A percentile compares a stretch with the other conserved stretches of the same genome.
Conservation (phyloP, 2,329 filamentous ascomycete genomes). For the Penicillium sp. region DNA sequence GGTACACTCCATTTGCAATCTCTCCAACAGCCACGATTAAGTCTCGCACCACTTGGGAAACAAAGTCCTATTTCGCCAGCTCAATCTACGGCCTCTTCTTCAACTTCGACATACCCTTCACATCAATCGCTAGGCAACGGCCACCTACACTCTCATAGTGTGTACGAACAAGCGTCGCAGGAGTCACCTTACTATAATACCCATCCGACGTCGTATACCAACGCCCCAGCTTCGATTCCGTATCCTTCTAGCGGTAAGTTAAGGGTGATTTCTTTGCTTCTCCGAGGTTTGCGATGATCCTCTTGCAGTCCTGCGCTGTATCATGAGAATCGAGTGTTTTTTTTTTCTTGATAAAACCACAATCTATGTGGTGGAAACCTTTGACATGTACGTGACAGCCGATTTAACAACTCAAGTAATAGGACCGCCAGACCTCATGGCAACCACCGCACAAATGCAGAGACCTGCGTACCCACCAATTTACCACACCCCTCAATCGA, state of each 20-base stretch:
- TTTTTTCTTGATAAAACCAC: no score
- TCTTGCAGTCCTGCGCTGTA: slow-evolving; percentile 28
- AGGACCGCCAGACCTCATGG: slow-evolving; percentile 75
- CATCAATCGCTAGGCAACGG: slow-evolving; percentile 42
- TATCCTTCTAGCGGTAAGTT: slow-evolving; percentile 84
- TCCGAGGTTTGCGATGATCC: neutral
- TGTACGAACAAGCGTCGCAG: slow-evolving; percentile 70
- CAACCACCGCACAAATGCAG: slow-evolving; percentile 66
- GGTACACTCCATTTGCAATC: slow-evolving; percentile 35
- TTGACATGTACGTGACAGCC: neutral
- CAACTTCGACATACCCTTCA: slow-evolving; percentile 37
- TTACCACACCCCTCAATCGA: slow-evolving; percentile 94
- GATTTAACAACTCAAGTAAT: slow-evolving; percentile 55
- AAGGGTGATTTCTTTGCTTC: neutral
- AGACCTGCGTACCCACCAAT: slow-evolving; percentile 77
- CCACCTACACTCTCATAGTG: slow-evolving; percentile 56
- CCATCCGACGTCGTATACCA: slow-evolving; percentile 81
- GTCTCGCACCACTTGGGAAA: slow-evolving; percentile 36
- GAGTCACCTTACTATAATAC: slow-evolving; percentile 76
- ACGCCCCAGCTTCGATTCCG: slow-evolving; percentile 76
- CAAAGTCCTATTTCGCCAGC: slow-evolving; percentile 62
- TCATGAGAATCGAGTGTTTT: no score
- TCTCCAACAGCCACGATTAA: slow-evolving; percentile 36
- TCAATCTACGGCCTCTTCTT: slow-evolving; percentile 54
- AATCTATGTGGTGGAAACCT: neutral